These are phyloP conservation scores for Cocos nucifera DNA, from an alignment of 176 grass and related monocot genomes.

Conservation along the genomic window DNA sequence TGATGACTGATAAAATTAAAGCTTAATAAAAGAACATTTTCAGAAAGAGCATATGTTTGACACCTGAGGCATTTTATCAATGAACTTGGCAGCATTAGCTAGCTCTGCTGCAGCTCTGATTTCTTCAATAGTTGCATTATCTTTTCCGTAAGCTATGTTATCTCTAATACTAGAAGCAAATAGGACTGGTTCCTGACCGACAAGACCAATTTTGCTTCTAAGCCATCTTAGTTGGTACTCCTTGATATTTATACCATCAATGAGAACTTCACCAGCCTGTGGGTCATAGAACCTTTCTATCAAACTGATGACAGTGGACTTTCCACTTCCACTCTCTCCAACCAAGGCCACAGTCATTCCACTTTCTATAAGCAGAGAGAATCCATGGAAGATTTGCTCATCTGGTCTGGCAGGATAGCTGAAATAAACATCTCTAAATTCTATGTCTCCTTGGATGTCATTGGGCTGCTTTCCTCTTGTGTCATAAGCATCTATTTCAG, in stretches of 20 bases:
- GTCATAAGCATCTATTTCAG: slow-evolving; percentile 64
- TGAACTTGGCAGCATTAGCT: slow-evolving; percentile 85
- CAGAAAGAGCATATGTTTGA: not conserved
- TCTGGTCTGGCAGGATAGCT: slow-evolving; percentile 72
- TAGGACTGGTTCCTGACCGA: slow-evolving; percentile 80
- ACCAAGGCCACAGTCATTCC: slow-evolving; percentile 66
- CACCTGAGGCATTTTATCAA: slow-evolving; percentile 95
- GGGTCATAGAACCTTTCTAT: slow-evolving; percentile 91
- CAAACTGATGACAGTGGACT: slow-evolving; percentile 60
- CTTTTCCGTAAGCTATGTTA: slow-evolving; percentile 81
- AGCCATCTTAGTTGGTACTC: slow-evolving; percentile 82
- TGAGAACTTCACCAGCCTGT: slow-evolving; percentile 52
- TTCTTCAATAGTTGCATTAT: slow-evolving; percentile 50
- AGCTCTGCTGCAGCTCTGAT: slow-evolving; percentile 88
- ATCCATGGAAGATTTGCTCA: slow-evolving; percentile 73
- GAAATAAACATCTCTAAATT: slow-evolving; percentile 65
- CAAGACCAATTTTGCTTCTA: slow-evolving; percentile 88
- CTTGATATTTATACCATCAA: slow-evolving; percentile 64
- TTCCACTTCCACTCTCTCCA: too few relatives aligned
- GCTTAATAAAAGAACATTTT: too few relatives aligned
- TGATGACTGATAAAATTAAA: too few relatives aligned
- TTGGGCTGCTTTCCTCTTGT: slow-evolving; percentile 45
- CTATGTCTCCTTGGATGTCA: slow-evolving; percentile 78
- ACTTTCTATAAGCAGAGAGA: slow-evolving; percentile 48
- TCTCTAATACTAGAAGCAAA: slow-evolving; percentile 72